phyloP scores from a whole-genome alignment of 345 rosid species.

The Lepidium didymum region DNA sequence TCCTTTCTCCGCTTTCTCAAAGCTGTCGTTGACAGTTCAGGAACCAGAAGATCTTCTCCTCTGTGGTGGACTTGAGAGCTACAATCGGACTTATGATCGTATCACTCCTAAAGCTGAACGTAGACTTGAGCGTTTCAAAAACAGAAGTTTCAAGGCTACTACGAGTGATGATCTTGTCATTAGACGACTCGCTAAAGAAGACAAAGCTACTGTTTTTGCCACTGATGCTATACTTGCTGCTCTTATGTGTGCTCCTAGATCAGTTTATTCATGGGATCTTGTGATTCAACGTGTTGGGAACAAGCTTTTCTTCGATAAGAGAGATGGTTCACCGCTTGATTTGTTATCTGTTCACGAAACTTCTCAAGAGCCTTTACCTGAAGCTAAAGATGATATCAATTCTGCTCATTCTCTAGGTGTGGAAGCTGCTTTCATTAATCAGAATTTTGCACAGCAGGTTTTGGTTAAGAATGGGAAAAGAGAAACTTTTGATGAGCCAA shows the following conservation, averaged over 20 bases:
- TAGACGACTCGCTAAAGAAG: slow-evolving; percentile 80
- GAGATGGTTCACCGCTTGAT: slow-evolving; percentile 89
- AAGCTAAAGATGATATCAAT: slow-evolving; percentile 24
- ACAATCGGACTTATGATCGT: slow-evolving; percentile 65
- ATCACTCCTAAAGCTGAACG: slow-evolving; percentile 80
- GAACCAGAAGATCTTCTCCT: slow-evolving; percentile 84
- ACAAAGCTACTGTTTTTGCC: slow-evolving; percentile 87
- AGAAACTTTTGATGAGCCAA: slow-evolving; percentile 71
- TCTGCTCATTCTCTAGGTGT: slow-evolving; percentile 50
- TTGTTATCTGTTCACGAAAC: slow-evolving; percentile 85
- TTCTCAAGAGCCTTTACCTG: slow-evolving; percentile 67
- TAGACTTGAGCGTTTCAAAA: slow-evolving; percentile 85
- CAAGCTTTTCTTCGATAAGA: slow-evolving; percentile 83
- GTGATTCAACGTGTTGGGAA: slow-evolving; percentile 93
- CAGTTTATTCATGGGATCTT: slow-evolving; percentile 97
- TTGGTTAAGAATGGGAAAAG: slow-evolving; percentile 73
- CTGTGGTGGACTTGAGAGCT: slow-evolving; percentile 73
- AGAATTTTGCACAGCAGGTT: slow-evolving; percentile 57
- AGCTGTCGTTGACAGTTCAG: slow-evolving; percentile 61
- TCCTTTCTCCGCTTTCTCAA: slow-evolving; percentile 81
- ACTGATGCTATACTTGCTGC: slow-evolving; percentile 80
- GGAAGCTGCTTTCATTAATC: slow-evolving; percentile 51
- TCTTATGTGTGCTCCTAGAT: slow-evolving; percentile 87
- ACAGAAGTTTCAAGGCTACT: slow-evolving; percentile 84
- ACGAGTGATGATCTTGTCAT: slow-evolving; percentile 95